Base-by-base conservation (phyloP, 2,329 filamentous ascomycete species). In the Neonectria punicea region DNA sequence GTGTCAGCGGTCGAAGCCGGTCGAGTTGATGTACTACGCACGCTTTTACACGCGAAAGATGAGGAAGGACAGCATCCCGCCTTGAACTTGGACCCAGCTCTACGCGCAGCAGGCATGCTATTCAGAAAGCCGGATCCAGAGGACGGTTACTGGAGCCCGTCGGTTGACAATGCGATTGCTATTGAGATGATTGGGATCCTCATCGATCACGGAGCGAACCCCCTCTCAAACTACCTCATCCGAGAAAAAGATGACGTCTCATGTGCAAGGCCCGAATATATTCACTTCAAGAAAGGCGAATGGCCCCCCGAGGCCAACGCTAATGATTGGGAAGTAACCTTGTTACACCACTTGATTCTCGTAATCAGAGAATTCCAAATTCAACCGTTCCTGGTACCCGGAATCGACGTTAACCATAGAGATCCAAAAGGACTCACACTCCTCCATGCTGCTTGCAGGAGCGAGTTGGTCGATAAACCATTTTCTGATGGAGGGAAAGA, bases 141-240 rank as follows among this genome's bases (percentile, higher is more conserved):
- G 4, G 54, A 57, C 16, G 39, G 16, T 16, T 2, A 16, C 20
- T 57, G 54, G 54, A 57, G 54, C 2, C 39, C 54, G 39, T 43
- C 54, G 20, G 54, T 57, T 10, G 54, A 57, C 39, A 57, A 57
- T 32, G 18, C 7, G 20, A 32, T 47, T 51, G 13, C 32, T 20
- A 51, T 59, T 59, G 25, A 51, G 54, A 57, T 57, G 39, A 57
- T 57, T 32, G n/a, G 25, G 16, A 57, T 57, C 9, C 54, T 57
- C 41, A 57, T 57, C 20, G 28, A 47, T 43, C 54, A 57, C 25
- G 54, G 54, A 25, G 54, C 54, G 25, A 57, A 57, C 39, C 54
- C 54, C 6, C 39, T 57, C 39, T 57, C 39, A 2, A 32, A 47
- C 39, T 57, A 57, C 39, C 5, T 51, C 47, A 30, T 32, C 13